Evolutionary conservation across 352 stramenopile species (phyloP).

Genomic region (Phytophthora fragariae): DNA sequence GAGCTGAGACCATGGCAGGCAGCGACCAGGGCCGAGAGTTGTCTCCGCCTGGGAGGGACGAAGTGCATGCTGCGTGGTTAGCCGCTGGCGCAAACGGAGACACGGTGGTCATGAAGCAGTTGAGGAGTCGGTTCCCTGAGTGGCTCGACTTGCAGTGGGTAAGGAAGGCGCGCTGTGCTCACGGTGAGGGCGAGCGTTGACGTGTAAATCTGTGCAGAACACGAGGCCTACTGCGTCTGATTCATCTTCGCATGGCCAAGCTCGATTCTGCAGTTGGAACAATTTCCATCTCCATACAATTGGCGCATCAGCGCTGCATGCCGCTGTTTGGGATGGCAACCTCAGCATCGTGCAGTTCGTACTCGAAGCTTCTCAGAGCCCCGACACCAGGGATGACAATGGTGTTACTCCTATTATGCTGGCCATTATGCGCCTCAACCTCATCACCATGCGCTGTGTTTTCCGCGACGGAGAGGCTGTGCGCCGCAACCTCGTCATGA

Average conservation of each 20-base stretch:
- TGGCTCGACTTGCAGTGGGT: constrained; percentile 35
- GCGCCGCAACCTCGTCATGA: constrained; percentile 30
- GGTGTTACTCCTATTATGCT: constrained; percentile 36
- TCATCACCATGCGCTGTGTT: constrained; percentile 33
- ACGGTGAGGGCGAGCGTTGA: neutral
- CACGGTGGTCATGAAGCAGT: constrained; percentile 16
- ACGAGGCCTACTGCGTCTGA: neutral
- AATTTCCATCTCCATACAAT: constrained; percentile 32
- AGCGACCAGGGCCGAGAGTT: neutral
- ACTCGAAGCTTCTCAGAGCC: constrained; percentile 23
- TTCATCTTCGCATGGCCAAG: constrained; percentile 3
- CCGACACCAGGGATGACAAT: constrained; percentile 27
- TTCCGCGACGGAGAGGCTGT: constrained; percentile 22
- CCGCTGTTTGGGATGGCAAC: constrained; percentile 22
- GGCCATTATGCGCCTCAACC: constrained; percentile 23
- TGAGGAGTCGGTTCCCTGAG: constrained; percentile 14
- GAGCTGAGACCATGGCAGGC: neutral
- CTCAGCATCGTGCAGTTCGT: constrained; percentile 16
- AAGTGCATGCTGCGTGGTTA: constrained; percentile 33
- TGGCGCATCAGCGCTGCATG: constrained; percentile 30
- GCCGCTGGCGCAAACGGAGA: constrained; percentile 21
- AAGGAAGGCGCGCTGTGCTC: constrained; percentile 1
- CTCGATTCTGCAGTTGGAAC: constrained; percentile 22
- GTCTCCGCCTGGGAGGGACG: neutral
- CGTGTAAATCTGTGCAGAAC: neutral